Evolutionary conservation across 73 alveolate genomes (phyloP).

Genomic region (Paramecium octaurelia): DNA sequence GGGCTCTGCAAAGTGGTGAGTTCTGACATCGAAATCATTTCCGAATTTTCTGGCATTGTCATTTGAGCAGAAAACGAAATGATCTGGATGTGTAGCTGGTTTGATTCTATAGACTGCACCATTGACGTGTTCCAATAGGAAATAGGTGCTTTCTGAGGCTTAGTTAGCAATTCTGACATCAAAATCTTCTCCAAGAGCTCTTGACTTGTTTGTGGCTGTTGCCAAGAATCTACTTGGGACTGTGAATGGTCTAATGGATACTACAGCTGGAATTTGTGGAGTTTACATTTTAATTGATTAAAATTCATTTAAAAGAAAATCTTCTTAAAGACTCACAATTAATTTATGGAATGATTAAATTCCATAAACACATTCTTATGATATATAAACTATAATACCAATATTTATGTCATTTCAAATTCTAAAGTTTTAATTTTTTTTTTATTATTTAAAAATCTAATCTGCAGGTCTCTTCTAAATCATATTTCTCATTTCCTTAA

Average conservation of each 20-base stretch:
- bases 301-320: not conserved
- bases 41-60: conserved; percentile 40
- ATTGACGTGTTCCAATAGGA: conserved; percentile 1
- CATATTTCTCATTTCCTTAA: not conserved
- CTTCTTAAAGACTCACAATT: not conserved
- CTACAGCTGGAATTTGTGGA: conserved; percentile 19
- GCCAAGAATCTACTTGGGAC: not conserved
- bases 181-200: conserved; percentile 32
- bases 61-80: conserved; percentile 51
- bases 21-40: conserved; percentile 30
- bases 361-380: not conserved
- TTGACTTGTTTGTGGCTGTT: conserved; percentile 30
- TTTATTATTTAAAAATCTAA: not conserved
- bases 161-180: conserved; percentile 43
- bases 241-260: not conserved
- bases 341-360: not conserved
- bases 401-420: not conserved
- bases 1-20: not conserved
- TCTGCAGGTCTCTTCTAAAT: not conserved
- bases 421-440: not conserved
- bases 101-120: conserved; percentile 5
- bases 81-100: conserved; percentile 50
- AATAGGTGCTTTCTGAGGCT: not conserved
- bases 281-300: not conserved
- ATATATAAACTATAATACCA: not conserved